These are phyloP conservation scores for Dictyostelium firmibasis DNA, from an alignment of 78 protist genomes.

Conservation along the genomic window DNA sequence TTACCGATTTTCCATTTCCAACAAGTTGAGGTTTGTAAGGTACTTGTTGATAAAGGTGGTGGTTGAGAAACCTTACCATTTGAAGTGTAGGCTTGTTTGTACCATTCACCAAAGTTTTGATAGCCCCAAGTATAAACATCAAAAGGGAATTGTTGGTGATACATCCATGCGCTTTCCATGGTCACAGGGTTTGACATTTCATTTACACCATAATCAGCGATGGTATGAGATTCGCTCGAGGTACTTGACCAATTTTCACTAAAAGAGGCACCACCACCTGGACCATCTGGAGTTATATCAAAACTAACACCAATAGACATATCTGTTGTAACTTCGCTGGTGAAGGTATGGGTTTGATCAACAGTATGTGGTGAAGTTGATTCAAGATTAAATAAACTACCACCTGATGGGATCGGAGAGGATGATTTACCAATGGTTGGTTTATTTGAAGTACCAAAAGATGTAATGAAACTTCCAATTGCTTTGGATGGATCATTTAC, in stretches of 20 bases:
- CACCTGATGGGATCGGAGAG: neutral
- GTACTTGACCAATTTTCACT: neutral
- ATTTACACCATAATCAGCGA: conserved; percentile 14
- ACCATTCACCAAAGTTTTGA: conserved; percentile 1
- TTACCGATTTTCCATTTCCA: neutral
- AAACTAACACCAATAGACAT: neutral
- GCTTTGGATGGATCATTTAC: neutral
- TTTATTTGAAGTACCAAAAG: neutral
- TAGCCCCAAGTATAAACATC: conserved; percentile 4
- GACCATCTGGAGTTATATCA: neutral
- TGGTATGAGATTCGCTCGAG: neutral
- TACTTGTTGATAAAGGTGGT: neutral
- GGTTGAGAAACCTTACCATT: neutral
- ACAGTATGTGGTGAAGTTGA: conserved; percentile 31
- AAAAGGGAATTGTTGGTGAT: conserved; percentile 38
- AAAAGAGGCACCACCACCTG: neutral
- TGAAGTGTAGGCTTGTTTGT: neutral
- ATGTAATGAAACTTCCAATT: neutral
- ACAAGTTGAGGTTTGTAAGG: neutral
- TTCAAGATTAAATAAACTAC: neutral
- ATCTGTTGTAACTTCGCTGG: neutral
- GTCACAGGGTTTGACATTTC: conserved; percentile 20
- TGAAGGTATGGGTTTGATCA: neutral
- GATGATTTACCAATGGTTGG: neutral
- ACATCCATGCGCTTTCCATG: conserved; percentile 2